Base-by-base conservation (phyloP, 2,329 filamentous ascomycete species). In the Nemania diffusa region DNA sequence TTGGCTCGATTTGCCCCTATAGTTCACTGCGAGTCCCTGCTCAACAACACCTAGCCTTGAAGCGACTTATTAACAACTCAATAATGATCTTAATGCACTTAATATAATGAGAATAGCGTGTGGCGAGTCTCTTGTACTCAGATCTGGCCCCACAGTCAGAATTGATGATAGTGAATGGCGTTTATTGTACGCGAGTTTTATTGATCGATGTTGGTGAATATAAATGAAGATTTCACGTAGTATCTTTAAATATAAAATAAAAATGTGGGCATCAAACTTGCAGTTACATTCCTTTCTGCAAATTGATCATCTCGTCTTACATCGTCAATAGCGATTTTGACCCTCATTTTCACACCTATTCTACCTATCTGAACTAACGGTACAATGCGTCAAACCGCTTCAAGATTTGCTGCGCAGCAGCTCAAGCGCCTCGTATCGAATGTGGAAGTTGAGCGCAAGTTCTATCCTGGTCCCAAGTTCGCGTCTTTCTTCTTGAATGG, bases 361-460 rank as follows among this genome's bases (percentile, higher is more conserved):
- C 34, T 3, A 7, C 8, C 6, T 24, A 22, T 27, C 15, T 34
- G 22, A 48, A 29, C 42, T 6, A 52, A 22, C 17, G 3, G 1
- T 20, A 13, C 46, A 15, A 64, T 57, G 29, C 32, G 7, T 52
- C 51, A 34, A 24, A 67, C 52, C 42, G 61, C 29, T 1, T 42
- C 48, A 3, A 71, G 64, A 42, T 27, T 20, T 37, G 44, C 55
- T 6, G 48, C 62, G 50, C 48, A n/a, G 46, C 32, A 48, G 44
- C 46, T 71, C 0, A 64, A 55, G 53, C 69, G 70, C 27, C 65
- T 72, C 24, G 62, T 69, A 48, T 72, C 70, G 6, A 71, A 68
- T 27, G 59, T 72, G 20, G 70, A 72, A 60, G 68, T 72, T 22
- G 70, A 71, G 50, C 70, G 69, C 55, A 71, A 71, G 56, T 72